These are phyloP conservation scores for Yamadazyma phyllophila DNA, from an alignment of 805 yeast species.

Conservation along the genomic window DNA sequence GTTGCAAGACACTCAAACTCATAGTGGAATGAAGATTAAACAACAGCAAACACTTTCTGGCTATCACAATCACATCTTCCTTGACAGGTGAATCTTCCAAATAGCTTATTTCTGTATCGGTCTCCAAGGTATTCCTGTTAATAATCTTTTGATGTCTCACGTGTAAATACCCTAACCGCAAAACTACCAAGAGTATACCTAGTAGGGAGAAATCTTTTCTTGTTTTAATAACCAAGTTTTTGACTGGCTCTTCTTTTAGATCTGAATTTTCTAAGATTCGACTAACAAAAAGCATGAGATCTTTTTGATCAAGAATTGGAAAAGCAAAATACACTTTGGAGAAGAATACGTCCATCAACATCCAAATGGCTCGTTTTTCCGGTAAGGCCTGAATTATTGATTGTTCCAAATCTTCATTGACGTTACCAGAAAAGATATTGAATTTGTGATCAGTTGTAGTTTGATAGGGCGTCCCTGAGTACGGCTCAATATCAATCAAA, in stretches of 20 bases:
- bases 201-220: constrained; percentile 33
- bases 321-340: constrained; percentile 55
- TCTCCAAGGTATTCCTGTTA: no score
- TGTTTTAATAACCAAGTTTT: constrained; percentile 22
- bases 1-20: constrained; percentile 51
- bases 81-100: constrained; percentile 27
- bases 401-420: neutral
- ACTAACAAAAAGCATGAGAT: constrained; percentile 41
- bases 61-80: constrained; percentile 26
- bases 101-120: constrained; percentile 19
- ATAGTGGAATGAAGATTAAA: constrained; percentile 34
- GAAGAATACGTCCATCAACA: constrained; percentile 56
- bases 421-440: neutral
- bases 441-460: neutral
- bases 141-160: neutral
- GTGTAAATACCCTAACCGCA: constrained; percentile 31
- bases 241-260: constrained; percentile 19
- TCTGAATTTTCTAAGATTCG: constrained; percentile 41
- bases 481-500: neutral
- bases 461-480: neutral
- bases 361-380: constrained; percentile 50
- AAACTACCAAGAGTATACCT: constrained; percentile 31
- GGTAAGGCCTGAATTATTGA: constrained; percentile 43
- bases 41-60: constrained; percentile 34
- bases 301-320: constrained; percentile 63